These are phyloP conservation scores for Conidiobolus incongruus DNA, from an alignment of 371 early-diverging fungal genomes.

Conservation along the genomic window DNA sequence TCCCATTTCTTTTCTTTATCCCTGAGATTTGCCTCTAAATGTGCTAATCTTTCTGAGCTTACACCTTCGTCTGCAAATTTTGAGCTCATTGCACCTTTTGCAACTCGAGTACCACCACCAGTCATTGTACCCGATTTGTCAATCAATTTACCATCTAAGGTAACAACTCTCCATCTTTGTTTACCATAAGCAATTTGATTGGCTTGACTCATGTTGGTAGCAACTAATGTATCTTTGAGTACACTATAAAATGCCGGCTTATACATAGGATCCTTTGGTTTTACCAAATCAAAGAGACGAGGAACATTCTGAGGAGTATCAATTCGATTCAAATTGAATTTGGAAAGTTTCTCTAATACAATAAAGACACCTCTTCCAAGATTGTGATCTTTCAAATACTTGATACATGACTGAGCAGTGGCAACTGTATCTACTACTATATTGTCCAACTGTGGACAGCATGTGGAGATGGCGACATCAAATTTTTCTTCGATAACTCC, in stretches of 20 bases:
- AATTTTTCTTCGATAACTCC: conserved; percentile 89
- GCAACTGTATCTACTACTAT: too few species aligned
- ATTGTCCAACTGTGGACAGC: conserved; percentile 65
- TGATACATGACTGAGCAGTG: conserved; percentile 85
- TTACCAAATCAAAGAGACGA: conserved; percentile 80
- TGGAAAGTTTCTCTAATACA: conserved; percentile 55
- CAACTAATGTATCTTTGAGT: conserved; percentile 85
- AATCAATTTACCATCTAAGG: conserved; percentile 88
- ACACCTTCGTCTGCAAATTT: conserved; percentile 31
- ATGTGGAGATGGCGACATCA: conserved; percentile 91
- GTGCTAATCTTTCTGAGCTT: conserved; percentile 26
- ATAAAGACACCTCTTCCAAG: conserved; percentile 85
- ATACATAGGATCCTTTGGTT: conserved; percentile 48
- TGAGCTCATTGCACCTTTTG: conserved; percentile 72
- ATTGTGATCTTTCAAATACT: conserved; percentile 63
- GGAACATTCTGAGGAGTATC: conserved; percentile 64
- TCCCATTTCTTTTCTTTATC: conserved; percentile 25
- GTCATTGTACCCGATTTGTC: conserved; percentile 95
- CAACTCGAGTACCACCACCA: conserved; percentile 65
- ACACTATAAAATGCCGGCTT: conserved; percentile 79
- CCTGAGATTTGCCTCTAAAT: conserved; percentile 27
- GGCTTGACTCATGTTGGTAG: conserved; percentile 71
- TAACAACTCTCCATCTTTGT: conserved; percentile 85
- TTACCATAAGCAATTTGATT: conserved; percentile 72
- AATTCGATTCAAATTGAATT: conserved; percentile 19